phyloP scores from a whole-genome alignment of 2,329 filamentous ascomycete species.

The Albifimbria verrucaria region DNA sequence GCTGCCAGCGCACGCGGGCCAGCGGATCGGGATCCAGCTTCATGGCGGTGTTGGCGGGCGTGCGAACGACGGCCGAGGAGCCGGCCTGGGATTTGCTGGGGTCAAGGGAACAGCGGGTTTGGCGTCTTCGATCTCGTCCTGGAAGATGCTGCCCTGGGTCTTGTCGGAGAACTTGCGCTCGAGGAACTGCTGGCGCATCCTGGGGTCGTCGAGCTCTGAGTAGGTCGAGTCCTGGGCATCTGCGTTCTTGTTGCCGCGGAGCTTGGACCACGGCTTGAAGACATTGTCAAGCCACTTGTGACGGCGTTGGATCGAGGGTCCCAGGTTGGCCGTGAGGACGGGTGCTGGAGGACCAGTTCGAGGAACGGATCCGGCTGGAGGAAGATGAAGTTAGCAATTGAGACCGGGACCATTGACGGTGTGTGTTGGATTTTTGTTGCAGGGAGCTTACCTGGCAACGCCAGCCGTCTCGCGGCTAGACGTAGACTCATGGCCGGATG shows the following conservation, averaged over 20 bases:
- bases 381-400: conserved; percentile 7
- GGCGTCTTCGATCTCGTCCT: conserved; percentile 50
- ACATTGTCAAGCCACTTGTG: conserved; percentile 40
- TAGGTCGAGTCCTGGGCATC: conserved; percentile 22
- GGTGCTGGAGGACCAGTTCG: conserved; percentile 13
- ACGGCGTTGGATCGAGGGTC: conserved; percentile 29
- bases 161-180: conserved; percentile 36
- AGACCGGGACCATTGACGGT: conserved; percentile 12
- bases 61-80: conserved; percentile 12
- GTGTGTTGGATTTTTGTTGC: conserved; percentile 15
- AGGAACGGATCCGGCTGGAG: conserved; percentile 18
- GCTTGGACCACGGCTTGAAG: conserved; percentile 33
- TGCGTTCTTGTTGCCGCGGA: conserved; percentile 23
- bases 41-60: conserved; percentile 52
- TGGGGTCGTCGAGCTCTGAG: conserved; percentile 38
- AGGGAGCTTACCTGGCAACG: conserved; percentile 61
- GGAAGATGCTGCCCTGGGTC: conserved; percentile 58
- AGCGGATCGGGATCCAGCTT: conserved; percentile 73
- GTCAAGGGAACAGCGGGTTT: conserved; percentile 13
- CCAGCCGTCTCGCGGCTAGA: conserved; percentile 59
- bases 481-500: conserved; percentile 58
- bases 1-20: conserved; percentile 70
- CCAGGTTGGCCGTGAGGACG: conserved; percentile 11
- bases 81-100: conserved; percentile 5
- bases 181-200: conserved; percentile 38